phyloP scores from a whole-genome alignment of 148 eudicot genomes.

The Linanthus parryae region DNA sequence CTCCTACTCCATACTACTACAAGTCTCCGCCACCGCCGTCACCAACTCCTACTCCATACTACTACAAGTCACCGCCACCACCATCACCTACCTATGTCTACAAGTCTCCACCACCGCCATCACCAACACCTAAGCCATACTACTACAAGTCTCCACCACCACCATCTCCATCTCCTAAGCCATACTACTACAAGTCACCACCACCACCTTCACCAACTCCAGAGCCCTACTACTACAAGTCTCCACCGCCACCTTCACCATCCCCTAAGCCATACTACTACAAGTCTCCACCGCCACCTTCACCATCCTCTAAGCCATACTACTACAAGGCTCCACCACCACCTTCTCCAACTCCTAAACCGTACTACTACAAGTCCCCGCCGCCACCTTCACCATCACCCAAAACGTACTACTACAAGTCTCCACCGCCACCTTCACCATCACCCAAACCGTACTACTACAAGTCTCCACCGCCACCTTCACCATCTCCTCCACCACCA shows the following conservation, averaged over 20 bases:
- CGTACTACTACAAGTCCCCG: slow-evolving; percentile 25
- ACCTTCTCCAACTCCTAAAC: slow-evolving; percentile 8
- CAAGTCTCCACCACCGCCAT: slow-evolving; percentile 13
- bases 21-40: slow-evolving; percentile 30
- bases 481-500: not conserved
- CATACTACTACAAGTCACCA: slow-evolving; percentile 23
- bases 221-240: slow-evolving; percentile 27
- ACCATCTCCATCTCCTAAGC: slow-evolving; percentile 21
- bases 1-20: slow-evolving; percentile 27
- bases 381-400: slow-evolving; percentile 29
- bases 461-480: slow-evolving; percentile 21
- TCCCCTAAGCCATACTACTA: slow-evolving; percentile 30
- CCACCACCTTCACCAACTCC: slow-evolving; percentile 28
- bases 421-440: slow-evolving; percentile 20
- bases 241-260: slow-evolving; percentile 26
- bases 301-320: slow-evolving; percentile 24
- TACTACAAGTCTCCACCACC: slow-evolving; percentile 35
- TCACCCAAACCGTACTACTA: slow-evolving; percentile 18
- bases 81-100: slow-evolving; percentile 12
- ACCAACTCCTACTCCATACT: slow-evolving; percentile 18
- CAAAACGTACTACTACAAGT: slow-evolving; percentile 11
- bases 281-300: slow-evolving; percentile 27
- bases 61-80: slow-evolving; percentile 32
- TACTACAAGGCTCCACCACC: slow-evolving; percentile 25
- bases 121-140: slow-evolving; percentile 30